Conservation (phyloP, 2,329 filamentous ascomycete genomes). For the Ceratocystis destructans region DNA sequence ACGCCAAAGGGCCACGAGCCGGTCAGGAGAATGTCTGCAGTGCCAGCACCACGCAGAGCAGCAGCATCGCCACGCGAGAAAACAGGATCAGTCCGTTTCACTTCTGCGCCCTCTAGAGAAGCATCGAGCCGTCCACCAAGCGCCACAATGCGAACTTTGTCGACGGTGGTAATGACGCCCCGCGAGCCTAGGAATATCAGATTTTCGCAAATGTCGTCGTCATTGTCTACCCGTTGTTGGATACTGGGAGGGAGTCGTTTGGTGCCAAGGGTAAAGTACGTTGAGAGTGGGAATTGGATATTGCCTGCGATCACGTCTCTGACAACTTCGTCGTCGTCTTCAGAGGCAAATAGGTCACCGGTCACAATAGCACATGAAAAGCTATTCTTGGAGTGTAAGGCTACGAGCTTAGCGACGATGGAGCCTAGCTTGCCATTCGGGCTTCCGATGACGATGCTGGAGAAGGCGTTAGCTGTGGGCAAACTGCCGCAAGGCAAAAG, state of each 20-base stretch:
- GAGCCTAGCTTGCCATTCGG: slow-evolving; percentile 64
- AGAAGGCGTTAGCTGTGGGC: slow-evolving; percentile 17
- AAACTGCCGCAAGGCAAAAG: not conserved
- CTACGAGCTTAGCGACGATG: slow-evolving; percentile 66
- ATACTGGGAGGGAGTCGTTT: slow-evolving; percentile 57
- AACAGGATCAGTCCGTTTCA: slow-evolving; percentile 60
- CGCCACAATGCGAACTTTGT: slow-evolving; percentile 76
- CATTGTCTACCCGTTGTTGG: slow-evolving; percentile 57
- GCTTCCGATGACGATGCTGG: slow-evolving; percentile 66
- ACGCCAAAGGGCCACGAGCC: slow-evolving; percentile 70
- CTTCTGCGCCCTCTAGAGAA: slow-evolving; percentile 47
- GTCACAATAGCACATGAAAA: slow-evolving; percentile 76
- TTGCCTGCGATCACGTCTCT: slow-evolving; percentile 55
- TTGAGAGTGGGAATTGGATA: slow-evolving; percentile 63
- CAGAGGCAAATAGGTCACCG: slow-evolving; percentile 64
- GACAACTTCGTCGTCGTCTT: slow-evolving; percentile 47
- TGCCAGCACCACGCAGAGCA: slow-evolving; percentile 59
- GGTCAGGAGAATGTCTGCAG: slow-evolving; percentile 76
- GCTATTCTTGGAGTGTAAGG: slow-evolving; percentile 71
- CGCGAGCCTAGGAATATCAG: slow-evolving; percentile 81
- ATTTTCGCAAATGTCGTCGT: slow-evolving; percentile 73
- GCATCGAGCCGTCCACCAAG: slow-evolving; percentile 63
- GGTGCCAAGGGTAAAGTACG: slow-evolving; percentile 77
- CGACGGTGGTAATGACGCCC: slow-evolving; percentile 74
- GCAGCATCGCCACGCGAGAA: slow-evolving; percentile 68